Evolutionary conservation across 2,329 filamentous ascomycete genomes (phyloP), one percentile per base, ranked within the genome.

Genomic region (Leptographium flavum): DNA sequence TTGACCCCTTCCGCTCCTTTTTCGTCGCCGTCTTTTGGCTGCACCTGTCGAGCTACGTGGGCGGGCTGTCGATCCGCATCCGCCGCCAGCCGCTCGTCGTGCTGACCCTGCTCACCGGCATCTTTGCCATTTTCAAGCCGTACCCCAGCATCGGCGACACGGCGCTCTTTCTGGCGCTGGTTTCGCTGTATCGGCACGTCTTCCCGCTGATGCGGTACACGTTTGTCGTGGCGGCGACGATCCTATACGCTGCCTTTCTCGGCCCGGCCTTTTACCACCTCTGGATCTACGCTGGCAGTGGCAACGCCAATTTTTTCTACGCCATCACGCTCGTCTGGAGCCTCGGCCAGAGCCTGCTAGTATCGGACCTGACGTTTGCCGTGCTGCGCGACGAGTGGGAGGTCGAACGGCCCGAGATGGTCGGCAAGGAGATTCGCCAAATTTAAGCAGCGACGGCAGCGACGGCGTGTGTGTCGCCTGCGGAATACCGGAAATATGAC

Each of bases 311-410:
- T 61, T 98, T 98, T 67, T 98, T 98, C 66, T 98, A 98, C 59
- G 92, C 92, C 52, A 96, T 98, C 56, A 98, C 92, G 0, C 67
- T 98, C n/a, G 92, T 98, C 0, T 98, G 92, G 92, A 94, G 87
- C 58, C 62, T 98, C 22, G 92, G 87, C 0, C 72, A 94, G 54
- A 88, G 87, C 32, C 71, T 98, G 50, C 67, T 98, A 27, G 75
- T 96, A 7, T 87, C 85, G 11, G 92, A 98, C 59, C 71, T 87
- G 44, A 70, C 94, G 2, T 96, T 93, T 64, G 87, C 92, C 0
- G 79, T 88, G 6, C 67, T 98, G 49, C 70, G 92, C 48, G 92
- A 98, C 56, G 92, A 98, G 62, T 87, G 87, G 81, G 92, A 98
- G 61, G 75, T 86, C 5, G 87, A 95, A 58, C 69, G 90, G 52